These are phyloP conservation scores for Kwoniella pini DNA, from an alignment of 768 basidiomycete species.

Conservation along the genomic window DNA sequence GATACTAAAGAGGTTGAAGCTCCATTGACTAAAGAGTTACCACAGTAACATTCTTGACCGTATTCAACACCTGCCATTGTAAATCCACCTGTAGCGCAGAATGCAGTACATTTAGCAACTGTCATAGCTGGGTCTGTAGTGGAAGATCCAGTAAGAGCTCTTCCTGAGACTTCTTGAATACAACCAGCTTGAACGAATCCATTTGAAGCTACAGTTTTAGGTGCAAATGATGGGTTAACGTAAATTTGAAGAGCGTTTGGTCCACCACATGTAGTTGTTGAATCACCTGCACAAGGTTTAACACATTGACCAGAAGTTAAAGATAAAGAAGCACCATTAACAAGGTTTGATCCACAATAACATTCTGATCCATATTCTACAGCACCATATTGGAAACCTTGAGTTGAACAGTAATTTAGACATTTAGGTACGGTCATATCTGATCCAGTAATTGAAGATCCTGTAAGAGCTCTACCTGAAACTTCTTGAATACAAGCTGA, in stretches of 20 bases:
- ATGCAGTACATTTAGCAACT: conserved; percentile 27
- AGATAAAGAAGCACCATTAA: conserved; percentile 33
- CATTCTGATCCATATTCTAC: conserved; percentile 34
- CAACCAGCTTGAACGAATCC: conserved; percentile 21
- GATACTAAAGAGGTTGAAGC: conserved; percentile 27
- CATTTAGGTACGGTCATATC: conserved; percentile 33
- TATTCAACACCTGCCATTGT: conserved; percentile 39
- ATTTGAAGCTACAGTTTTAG: conserved; percentile 12
- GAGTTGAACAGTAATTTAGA: conserved; percentile 23
- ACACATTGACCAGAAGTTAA: conserved; percentile 24
- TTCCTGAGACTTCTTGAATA: conserved; percentile 37
- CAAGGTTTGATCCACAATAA: conserved; percentile 26
- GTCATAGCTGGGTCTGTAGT: conserved; percentile 36
- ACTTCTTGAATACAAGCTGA: conserved; percentile 31
- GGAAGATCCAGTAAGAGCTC: conserved; percentile 42
- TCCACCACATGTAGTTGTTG: conserved; percentile 31
- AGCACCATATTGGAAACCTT: conserved; percentile 30
- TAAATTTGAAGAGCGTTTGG: conserved; percentile 23
- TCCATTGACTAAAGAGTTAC: conserved; percentile 31
- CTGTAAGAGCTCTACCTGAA: conserved; percentile 19
- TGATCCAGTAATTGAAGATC: conserved; percentile 4
- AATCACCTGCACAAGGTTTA: conserved; percentile 39
- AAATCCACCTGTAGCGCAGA: conserved; percentile 37
- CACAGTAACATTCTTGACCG: conserved; percentile 41
- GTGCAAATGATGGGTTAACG: conserved; percentile 15